A percentile compares a stretch with the other conserved stretches of the same genome.
Conservation (phyloP, 2,329 filamentous ascomycete species). For the Trichoderma polysporum region DNA sequence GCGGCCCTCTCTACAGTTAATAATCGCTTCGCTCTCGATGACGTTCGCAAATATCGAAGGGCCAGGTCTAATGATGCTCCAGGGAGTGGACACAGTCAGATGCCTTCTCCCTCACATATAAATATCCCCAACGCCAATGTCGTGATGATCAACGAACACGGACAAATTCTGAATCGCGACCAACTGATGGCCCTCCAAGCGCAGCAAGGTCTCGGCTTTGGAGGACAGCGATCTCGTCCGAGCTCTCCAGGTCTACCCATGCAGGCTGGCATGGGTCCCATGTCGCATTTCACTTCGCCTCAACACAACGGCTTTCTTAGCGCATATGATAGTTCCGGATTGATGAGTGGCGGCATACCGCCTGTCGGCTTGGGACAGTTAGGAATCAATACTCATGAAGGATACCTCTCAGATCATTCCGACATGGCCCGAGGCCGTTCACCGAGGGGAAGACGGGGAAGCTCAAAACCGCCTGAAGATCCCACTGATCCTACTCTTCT, state of each 20-base stretch:
- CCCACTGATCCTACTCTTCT: constrained; percentile 87
- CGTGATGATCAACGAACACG: constrained; percentile 92
- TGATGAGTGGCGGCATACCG: constrained; percentile 69
- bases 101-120: constrained; percentile 66
- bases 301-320: constrained; percentile 94
- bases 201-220: constrained; percentile 60
- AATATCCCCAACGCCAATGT: constrained; percentile 72
- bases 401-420: constrained; percentile 90
- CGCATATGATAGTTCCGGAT: constrained; percentile 78
- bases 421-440: constrained; percentile 89
- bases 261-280: constrained; percentile 62
- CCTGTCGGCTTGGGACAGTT: constrained; percentile 71
- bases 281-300: constrained; percentile 77
- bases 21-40: constrained; percentile 94
- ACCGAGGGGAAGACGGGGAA: constrained; percentile 86
- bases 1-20: constrained; percentile 96
- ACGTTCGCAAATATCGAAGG: constrained; percentile 93
- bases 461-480: constrained; percentile 96
- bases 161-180: constrained; percentile 81
- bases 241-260: constrained; percentile 85
- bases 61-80: constrained; percentile 84
- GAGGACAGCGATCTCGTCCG: constrained; percentile 76
- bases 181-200: constrained; percentile 80
- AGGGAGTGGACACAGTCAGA: constrained; percentile 57
- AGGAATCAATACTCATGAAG: constrained; percentile 69